These are phyloP conservation scores for Tripterygium wilfordii DNA, from an alignment of 177 flowering plant species.

Conservation along the genomic window DNA sequence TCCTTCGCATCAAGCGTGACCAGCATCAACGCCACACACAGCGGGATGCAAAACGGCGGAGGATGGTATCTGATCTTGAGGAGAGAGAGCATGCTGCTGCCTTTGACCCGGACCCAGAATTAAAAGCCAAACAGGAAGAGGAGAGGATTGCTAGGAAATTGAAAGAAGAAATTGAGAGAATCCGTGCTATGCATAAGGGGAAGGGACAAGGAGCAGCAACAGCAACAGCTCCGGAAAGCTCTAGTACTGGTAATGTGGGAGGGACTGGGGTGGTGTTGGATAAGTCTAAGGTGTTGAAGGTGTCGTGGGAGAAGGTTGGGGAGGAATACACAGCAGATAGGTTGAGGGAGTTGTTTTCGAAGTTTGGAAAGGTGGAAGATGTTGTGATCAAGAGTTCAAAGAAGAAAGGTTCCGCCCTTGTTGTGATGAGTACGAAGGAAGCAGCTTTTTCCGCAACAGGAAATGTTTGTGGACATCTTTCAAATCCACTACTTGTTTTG, in stretches of 20 bases:
- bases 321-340: slow-evolving; percentile 49
- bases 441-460: slow-evolving; percentile 66
- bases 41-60: slow-evolving; percentile 44
- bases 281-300: slow-evolving; percentile 59
- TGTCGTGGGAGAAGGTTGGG: slow-evolving; percentile 67
- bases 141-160: slow-evolving; percentile 54
- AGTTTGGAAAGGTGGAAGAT: slow-evolving; percentile 84
- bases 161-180: slow-evolving; percentile 61
- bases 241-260: too few species aligned
- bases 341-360: slow-evolving; percentile 51
- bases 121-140: slow-evolving; percentile 47
- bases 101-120: slow-evolving; percentile 37
- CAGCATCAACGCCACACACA: slow-evolving; percentile 31
- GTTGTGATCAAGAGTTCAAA: slow-evolving; percentile 60
- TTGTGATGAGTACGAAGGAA: slow-evolving; percentile 77
- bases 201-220: slow-evolving; percentile 20
- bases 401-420: slow-evolving; percentile 67
- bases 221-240: slow-evolving; percentile 6
- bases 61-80: slow-evolving; percentile 78
- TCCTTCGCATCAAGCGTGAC: slow-evolving; percentile 47
- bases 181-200: slow-evolving; percentile 48
- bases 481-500: slow-evolving; percentile 67
- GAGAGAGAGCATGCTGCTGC: slow-evolving; percentile 60
- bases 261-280: too few species aligned
- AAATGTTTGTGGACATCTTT: slow-evolving; percentile 47